phyloP scores from a whole-genome alignment of 1,284 basidiomycete species.

The Ceratobasidium sp. region DNA sequence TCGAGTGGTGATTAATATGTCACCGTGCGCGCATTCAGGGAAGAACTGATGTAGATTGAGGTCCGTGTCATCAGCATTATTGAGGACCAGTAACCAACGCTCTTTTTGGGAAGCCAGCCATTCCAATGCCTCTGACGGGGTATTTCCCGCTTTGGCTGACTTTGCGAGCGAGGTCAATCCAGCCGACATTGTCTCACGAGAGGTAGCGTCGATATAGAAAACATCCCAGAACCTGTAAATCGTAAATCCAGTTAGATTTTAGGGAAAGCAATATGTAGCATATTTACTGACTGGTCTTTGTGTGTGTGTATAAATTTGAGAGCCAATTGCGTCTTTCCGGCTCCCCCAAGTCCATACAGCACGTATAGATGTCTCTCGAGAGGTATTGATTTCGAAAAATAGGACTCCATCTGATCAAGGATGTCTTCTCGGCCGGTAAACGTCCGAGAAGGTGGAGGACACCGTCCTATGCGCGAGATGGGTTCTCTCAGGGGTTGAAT shows the following conservation, averaged over 20 bases:
- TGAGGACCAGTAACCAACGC: constrained; percentile 12
- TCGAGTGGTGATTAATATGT: constrained; percentile 32
- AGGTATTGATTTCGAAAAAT: background rate
- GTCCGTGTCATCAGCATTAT: constrained; percentile 1
- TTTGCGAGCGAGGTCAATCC: background rate
- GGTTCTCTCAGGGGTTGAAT: no score
- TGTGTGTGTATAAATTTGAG: constrained; percentile 7
- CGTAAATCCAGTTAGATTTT: background rate
- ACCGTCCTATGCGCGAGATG: background rate
- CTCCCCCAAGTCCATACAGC: constrained; percentile 21
- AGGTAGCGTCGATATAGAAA: constrained; percentile 29
- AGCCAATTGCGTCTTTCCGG: constrained; percentile 7
- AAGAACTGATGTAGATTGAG: background rate
- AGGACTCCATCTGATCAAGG: background rate
- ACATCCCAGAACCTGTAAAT: background rate
- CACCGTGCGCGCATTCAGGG: constrained; percentile 14
- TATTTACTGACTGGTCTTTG: background rate
- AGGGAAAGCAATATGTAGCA: no score
- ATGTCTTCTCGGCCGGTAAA: constrained; percentile 10
- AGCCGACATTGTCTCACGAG: background rate
- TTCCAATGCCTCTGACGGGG: background rate
- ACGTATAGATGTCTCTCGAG: background rate
- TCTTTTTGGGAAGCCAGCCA: constrained; percentile 21
- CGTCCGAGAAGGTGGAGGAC: background rate
- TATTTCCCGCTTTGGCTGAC: background rate